Base-by-base conservation (phyloP, 2,329 filamentous ascomycete genomes). In the Penicillium glabrum region DNA sequence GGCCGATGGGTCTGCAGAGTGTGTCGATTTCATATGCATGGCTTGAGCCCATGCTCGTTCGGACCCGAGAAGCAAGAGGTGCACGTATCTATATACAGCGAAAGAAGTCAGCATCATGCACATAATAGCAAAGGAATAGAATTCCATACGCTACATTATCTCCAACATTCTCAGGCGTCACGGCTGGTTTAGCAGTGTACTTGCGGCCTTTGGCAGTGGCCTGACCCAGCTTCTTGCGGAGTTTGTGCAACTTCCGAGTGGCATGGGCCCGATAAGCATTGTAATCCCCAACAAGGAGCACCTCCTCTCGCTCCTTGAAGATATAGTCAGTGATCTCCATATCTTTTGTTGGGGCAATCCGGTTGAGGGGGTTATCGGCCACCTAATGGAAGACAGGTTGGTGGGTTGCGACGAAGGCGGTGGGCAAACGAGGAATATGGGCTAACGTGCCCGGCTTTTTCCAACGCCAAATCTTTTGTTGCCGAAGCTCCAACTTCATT, bases 21-120 rank as follows among this genome's bases (percentile, higher is more conserved):
- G 91, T 21, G 86, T 80, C 4, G 91, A 85, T 76, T 96, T 97
- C 83, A 97, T 91, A 71, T 89, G 87, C 92, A 98, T 96, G 56
- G 93, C 93, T 74, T 96, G 89, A 37, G 95, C 93, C 91, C 92
- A 98, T 51, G 93, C 91, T 62, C 95, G 86, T 79, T 99, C 95
- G 59, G 93, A 87, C 39, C 87, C 90, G 69, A 97, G 86, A 55
- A 99, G 82, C 31, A 93, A 81, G n/a, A 97, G 81, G 64, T 89
- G 83, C 48, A 88, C 84, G 76, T 87, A 90, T 75, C 91, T 96
- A 44, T 9, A 66, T 35, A 46, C 41, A 48, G 39, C 3, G 37
- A 52, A 16, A 57, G 44, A 50, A 49, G 53, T 66, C 46, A 68
- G 58, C 13, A 49, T 31, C 7, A 11, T 27, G 16, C 33, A 39